Percentiles rank a stretch among this genome's conserved stretches.
These are phyloP conservation scores for Neurospora sublineolata DNA, from an alignment of 495 filamentous ascomycete species.

Conservation along the genomic window DNA sequence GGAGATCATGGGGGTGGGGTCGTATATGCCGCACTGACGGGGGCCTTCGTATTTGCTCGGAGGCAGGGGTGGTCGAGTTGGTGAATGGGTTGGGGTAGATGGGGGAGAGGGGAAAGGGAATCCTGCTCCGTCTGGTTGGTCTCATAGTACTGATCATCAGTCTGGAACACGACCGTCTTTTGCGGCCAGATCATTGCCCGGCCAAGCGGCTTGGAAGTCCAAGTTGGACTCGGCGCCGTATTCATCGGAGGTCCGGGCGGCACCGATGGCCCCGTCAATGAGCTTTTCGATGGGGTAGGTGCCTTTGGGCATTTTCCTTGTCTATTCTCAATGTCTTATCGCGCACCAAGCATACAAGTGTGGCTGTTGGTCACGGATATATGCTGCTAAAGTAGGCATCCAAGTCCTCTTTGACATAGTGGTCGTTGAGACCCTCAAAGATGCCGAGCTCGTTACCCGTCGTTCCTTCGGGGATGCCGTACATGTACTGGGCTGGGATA, in stretches of 20 bases:
- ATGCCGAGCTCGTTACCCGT: slow-evolving; percentile 25
- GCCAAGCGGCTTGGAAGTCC: slow-evolving; percentile 26
- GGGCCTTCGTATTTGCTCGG: slow-evolving; percentile 44
- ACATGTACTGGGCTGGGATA: slow-evolving; percentile 19
- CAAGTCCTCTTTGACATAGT: slow-evolving; percentile 43
- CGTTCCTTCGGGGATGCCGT: slow-evolving; percentile 20
- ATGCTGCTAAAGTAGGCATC: slow-evolving; percentile 47
- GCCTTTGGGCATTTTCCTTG: slow-evolving; percentile 21
- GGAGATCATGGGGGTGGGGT: slow-evolving; percentile 27
- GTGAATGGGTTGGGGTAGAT: slow-evolving; percentile 42
- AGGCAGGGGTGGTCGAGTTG: not conserved
- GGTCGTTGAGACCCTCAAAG: slow-evolving; percentile 22
- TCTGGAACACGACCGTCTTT: slow-evolving; percentile 46
- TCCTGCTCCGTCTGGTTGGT: slow-evolving; percentile 5
- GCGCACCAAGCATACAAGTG: not conserved
- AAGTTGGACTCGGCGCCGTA: slow-evolving; percentile 21
- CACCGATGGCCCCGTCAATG: slow-evolving; percentile 18
- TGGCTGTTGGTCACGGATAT: slow-evolving; percentile 10
- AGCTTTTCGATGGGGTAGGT: slow-evolving; percentile 19
- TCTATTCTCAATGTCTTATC: not conserved
- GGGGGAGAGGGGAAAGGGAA: slow-evolving; percentile 9
- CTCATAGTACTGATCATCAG: slow-evolving; percentile 42
- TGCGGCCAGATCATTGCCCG: slow-evolving; percentile 48
- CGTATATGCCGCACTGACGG: slow-evolving; percentile 46
- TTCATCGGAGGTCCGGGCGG: slow-evolving; percentile 13